Evolutionary conservation across 2,329 filamentous ascomycete species (phyloP), one percentile per base, ranked within the genome.

Genomic region (Colletotrichum kahawae): DNA sequence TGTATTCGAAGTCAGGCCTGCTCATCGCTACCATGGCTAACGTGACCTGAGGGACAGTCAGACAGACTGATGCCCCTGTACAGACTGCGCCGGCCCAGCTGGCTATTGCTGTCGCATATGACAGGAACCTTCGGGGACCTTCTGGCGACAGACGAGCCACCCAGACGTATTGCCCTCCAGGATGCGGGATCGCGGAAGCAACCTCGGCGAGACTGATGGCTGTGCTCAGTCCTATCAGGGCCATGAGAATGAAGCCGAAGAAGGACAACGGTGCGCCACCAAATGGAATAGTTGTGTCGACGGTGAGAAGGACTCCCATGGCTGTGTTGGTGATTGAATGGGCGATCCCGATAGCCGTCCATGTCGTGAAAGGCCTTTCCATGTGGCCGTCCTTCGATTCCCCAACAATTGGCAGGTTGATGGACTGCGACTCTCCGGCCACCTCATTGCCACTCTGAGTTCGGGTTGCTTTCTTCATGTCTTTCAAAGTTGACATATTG

Each of bases 331-430:
- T 80, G 14, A 77, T 78, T 27, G 78, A 77, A 57, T 80, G 79
- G 48, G 78, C 80, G 60, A 80, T 79, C 34, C 79, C 79, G 16
- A 81, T 68, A 5, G 79, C 80, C 0, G 80, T 81, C 1, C 81
- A 70, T 3, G 78, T 81, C 2, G 70, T 80, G 75, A 82, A 77
- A 62, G 51, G 81, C 84, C 67, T 88, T 83, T 76, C 67, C 9
- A 75, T 78, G 51, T 79, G 80, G 13, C 78, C 38, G 3, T 74
- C 79, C n/a, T 77, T 27, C 4, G 24, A 27, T 27, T 27, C 24
- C 24, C 24, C 57, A 24, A 79, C 69, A n/a, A 48, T 5, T 1
- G 18, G 18, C 5, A 48, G 18, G 38, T 48, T 9, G 38, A 48
- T 48, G 18, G 38, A 48, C 38, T 48, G 38, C 38, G 38, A 48